These are phyloP conservation scores for Ochromonadaceae sp. DNA, from an alignment of 352 stramenopile genomes.

Conservation along the genomic window DNA sequence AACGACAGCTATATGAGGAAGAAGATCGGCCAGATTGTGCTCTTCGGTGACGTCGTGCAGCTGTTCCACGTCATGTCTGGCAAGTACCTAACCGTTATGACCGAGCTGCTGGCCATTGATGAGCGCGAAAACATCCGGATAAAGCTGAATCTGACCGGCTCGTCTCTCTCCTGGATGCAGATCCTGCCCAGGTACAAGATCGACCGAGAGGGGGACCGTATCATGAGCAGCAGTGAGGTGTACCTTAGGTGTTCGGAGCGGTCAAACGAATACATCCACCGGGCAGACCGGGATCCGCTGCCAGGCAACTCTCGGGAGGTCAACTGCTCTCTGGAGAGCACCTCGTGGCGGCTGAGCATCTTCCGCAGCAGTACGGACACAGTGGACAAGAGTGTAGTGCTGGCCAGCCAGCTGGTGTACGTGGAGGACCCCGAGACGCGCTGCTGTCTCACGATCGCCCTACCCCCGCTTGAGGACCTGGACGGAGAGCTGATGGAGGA, in stretches of 20 bases:
- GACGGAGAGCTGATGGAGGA: no score
- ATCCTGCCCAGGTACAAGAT: conserved; percentile 24
- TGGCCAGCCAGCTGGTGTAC: not conserved
- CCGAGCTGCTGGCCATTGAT: conserved; percentile 10
- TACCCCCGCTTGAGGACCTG: not conserved
- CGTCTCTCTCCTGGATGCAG: conserved; percentile 21
- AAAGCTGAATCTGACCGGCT: conserved; percentile 7
- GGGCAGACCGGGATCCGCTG: conserved; percentile 4
- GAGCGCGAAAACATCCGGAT: conserved; percentile 24
- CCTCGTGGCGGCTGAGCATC: no score
- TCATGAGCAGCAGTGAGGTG: not conserved
- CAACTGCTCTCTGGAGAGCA: conserved; percentile 26
- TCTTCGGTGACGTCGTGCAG: conserved; percentile 18
- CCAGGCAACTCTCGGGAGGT: conserved; percentile 16
- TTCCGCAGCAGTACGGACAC: not conserved
- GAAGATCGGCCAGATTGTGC: conserved; percentile 13
- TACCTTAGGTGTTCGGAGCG: conserved; percentile 19
- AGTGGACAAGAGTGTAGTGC: not conserved
- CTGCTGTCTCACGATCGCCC: not conserved
- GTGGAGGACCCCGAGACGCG: conserved; percentile 12
- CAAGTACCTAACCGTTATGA: conserved; percentile 21
- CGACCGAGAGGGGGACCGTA: conserved; percentile 22
- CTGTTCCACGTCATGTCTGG: conserved; percentile 21
- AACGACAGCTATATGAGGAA: conserved; percentile 22
- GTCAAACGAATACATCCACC: conserved; percentile 18